Conservation (phyloP, 208 protist species). For the Leishmania amazonensis region DNA sequence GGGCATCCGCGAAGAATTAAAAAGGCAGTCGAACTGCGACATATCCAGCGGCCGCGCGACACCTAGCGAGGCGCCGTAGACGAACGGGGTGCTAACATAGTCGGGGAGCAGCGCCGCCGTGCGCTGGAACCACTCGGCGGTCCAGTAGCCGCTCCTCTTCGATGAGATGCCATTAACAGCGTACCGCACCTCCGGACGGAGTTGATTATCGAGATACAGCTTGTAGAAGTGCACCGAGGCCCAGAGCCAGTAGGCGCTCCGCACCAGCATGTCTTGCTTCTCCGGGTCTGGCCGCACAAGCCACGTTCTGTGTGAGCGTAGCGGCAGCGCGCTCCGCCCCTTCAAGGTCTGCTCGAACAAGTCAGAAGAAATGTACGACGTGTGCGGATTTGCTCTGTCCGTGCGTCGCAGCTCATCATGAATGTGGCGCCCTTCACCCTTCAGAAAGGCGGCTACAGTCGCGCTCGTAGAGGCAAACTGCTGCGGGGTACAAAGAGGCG, state of each 20-base stretch:
- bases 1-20: slow-evolving; percentile 81
- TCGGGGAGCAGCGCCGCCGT: slow-evolving; percentile 67
- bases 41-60: slow-evolving; percentile 79
- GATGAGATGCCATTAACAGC: neutral
- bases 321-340: slow-evolving; percentile 62
- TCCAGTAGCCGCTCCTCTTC: slow-evolving; percentile 42
- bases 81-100: slow-evolving; percentile 57
- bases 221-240: slow-evolving; percentile 75
- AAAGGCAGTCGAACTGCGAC: slow-evolving; percentile 81
- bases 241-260: slow-evolving; percentile 76
- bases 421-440: slow-evolving; percentile 45
- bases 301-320: slow-evolving; percentile 62
- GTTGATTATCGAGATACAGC: slow-evolving; percentile 68
- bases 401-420: slow-evolving; percentile 78
- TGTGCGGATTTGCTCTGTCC: slow-evolving; percentile 84
- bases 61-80: slow-evolving; percentile 46
- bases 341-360: slow-evolving; percentile 69
- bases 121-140: slow-evolving; percentile 82
- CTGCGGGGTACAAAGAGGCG: slow-evolving; percentile 53
- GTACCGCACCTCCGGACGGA: slow-evolving; percentile 70
- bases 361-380: slow-evolving; percentile 85
- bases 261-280: slow-evolving; percentile 65
- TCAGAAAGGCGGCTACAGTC: slow-evolving; percentile 56
- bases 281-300: slow-evolving; percentile 56
- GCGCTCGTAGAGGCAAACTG: slow-evolving; percentile 42